Evolutionary conservation across 75 land plant genomes (phyloP), one percentile per base, ranked within the genome.

Genomic region (Cupressus sempervirens): DNA sequence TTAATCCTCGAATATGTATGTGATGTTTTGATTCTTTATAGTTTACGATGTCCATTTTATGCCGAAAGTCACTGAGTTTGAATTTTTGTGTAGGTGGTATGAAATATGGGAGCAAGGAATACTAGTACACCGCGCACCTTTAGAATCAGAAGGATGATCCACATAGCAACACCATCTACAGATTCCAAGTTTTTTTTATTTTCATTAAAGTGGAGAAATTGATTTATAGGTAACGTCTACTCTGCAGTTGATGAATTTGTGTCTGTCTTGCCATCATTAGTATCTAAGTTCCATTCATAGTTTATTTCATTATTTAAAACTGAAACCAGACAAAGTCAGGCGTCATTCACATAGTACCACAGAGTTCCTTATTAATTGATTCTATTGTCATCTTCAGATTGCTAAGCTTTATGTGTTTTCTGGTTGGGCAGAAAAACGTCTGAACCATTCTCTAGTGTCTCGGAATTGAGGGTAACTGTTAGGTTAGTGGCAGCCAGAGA

Each of bases 61-160:
- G 35, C 35, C 3, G 30, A 70, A 70, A 32, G 35, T 30, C 3
- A 70, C 35, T 23, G 10, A 32, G 52, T 46, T 41, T 32, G 32
- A 40, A 6, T 83, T 13, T 79, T 16, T 68, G 68, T 86, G 58
- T 70, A 91, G 93, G 86, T 91, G 88, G 88, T 29, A 16, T 40
- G 93, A 92, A 83, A 46, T 83, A 11, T 92, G 93, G 93, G 87
- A 91, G 34, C 82, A 85, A 68, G 93, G 93, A 52, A 81, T 88
- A 23, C 87, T 92, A 80, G 82, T 91, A 6, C 82, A 65, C 50
- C 84, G 86, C n/a, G 48, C 83, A 35, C 84, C 36, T 20, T 34
- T 86, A 52, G 89, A 90, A 76, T 84, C 84, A 7, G 73, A 83
- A 45, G 29, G 43, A 79, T 8, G 13, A 23, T 40, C 23, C 80